phyloP scores from a whole-genome alignment of 202 grass and related monocot species.

The Musa balbisiana region DNA sequence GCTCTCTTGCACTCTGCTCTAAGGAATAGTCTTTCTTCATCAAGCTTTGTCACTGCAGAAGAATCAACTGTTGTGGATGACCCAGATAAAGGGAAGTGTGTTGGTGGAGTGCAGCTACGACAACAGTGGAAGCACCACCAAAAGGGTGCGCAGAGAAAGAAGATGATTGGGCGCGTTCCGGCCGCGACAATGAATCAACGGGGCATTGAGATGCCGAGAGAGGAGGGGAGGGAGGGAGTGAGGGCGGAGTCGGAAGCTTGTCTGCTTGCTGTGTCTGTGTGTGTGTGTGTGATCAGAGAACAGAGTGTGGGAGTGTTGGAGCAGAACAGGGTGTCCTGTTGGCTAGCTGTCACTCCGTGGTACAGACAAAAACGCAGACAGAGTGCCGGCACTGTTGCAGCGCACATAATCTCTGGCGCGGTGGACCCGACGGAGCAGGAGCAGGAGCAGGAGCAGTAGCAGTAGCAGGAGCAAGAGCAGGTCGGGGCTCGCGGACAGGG shows the following conservation, averaged over 20 bases:
- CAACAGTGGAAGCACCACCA: neutral
- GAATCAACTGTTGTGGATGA: too few relatives aligned
- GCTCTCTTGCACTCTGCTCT: too few relatives aligned
- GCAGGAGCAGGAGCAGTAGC: neutral
- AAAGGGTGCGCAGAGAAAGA: neutral
- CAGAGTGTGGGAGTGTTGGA: neutral
- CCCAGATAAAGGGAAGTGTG: too few relatives aligned
- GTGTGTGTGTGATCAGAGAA: too few relatives aligned
- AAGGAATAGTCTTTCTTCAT: too few relatives aligned
- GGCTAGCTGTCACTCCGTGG: constrained; percentile 7
- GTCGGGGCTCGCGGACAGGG: neutral
- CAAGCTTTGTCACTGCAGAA: too few relatives aligned
- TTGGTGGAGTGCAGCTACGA: neutral
- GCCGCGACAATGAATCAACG: too few relatives aligned
- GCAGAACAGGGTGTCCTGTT: neutral
- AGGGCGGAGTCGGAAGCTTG: neutral
- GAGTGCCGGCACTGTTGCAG: constrained; percentile 6
- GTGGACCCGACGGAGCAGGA: neutral
- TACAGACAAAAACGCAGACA: neutral
- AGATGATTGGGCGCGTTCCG: neutral
- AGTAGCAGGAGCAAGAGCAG: neutral
- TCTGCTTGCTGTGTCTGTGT: too few relatives aligned
- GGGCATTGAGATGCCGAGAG: too few relatives aligned
- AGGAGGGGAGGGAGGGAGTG: neutral
- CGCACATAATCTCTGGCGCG: neutral